A percentile compares a stretch with the other conserved stretches of the same genome.
phyloP scores from a whole-genome alignment of 305 asterid species.

The Euphrasia arctica region DNA sequence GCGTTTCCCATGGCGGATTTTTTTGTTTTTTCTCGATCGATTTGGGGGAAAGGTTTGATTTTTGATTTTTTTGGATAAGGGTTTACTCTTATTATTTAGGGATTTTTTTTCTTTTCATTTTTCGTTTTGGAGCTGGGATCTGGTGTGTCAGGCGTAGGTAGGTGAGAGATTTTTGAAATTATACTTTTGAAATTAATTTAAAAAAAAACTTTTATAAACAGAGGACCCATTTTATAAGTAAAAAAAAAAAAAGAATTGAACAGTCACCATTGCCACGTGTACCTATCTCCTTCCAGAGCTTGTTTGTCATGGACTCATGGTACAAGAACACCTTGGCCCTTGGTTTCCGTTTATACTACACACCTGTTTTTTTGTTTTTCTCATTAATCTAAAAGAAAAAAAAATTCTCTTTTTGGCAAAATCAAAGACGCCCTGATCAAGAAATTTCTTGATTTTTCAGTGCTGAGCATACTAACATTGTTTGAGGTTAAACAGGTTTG shows the following conservation, averaged over 20 bases:
- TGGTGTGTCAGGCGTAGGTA: too few relatives aligned
- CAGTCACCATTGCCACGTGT: conserved; percentile 48
- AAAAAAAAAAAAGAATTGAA: background rate
- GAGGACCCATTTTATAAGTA: too few relatives aligned
- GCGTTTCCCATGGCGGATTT: conserved; percentile 70
- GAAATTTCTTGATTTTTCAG: conserved; percentile 17
- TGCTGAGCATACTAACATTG: conserved; percentile 7
- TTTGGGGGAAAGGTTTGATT: background rate
- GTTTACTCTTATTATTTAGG: too few relatives aligned
- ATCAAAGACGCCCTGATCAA: conserved; percentile 31
- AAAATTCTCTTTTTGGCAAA: conserved; percentile 25
- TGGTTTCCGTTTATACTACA: too few relatives aligned
- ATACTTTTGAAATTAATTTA: too few relatives aligned
- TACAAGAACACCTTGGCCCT: too few relatives aligned
- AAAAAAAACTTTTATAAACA: too few relatives aligned
- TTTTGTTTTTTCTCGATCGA: conserved; percentile 16
- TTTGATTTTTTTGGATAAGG: too few relatives aligned
- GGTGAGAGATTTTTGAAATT: too few relatives aligned
- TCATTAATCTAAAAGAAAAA: too few relatives aligned
- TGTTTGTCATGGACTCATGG: conserved; percentile 18
- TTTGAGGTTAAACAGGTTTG: conserved; percentile 10
- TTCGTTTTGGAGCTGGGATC: too few relatives aligned
- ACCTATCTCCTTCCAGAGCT: conserved; percentile 27
- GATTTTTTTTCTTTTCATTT: too few relatives aligned
- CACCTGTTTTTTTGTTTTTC: conserved; percentile 23